Conservation (phyloP, 345 rosid species). For the Trapa incisa region DNA sequence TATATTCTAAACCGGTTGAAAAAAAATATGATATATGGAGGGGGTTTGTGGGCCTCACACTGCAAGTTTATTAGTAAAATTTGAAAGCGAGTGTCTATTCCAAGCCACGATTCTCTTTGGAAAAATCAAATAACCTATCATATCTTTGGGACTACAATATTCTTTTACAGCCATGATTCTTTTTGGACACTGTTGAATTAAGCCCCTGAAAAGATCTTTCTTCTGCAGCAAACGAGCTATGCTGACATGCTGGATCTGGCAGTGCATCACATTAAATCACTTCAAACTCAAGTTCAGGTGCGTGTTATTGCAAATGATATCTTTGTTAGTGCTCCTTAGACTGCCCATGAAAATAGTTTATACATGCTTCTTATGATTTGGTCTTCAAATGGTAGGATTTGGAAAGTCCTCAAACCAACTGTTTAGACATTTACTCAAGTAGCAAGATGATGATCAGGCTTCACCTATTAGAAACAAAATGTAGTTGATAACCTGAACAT, state of each 20-base stretch:
- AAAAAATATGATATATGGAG: too few species aligned
- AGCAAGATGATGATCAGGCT: neutral
- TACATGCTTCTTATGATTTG: neutral
- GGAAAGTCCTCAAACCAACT: neutral
- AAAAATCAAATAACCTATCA: neutral
- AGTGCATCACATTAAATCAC: conserved; percentile 86
- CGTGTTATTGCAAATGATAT: conserved; percentile 6
- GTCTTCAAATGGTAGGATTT: neutral
- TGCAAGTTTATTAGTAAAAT: too few species aligned
- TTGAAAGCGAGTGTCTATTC: too few species aligned
- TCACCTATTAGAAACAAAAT: neutral
- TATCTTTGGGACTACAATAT: neutral
- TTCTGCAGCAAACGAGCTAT: conserved; percentile 84
- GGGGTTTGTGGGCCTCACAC: too few species aligned
- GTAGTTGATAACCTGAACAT: neutral
- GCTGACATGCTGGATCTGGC: conserved; percentile 97
- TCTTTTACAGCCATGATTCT: neutral
- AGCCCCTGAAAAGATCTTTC: neutral
- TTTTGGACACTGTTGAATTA: neutral
- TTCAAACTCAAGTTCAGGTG: conserved; percentile 87
- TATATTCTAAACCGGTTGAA: too few species aligned
- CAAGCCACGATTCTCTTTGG: too few species aligned
- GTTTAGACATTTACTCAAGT: neutral
- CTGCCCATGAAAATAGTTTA: neutral
- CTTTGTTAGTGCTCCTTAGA: neutral